phyloP scores from a whole-genome alignment of 2,329 filamentous ascomycete species.

The Penicillium palitans region DNA sequence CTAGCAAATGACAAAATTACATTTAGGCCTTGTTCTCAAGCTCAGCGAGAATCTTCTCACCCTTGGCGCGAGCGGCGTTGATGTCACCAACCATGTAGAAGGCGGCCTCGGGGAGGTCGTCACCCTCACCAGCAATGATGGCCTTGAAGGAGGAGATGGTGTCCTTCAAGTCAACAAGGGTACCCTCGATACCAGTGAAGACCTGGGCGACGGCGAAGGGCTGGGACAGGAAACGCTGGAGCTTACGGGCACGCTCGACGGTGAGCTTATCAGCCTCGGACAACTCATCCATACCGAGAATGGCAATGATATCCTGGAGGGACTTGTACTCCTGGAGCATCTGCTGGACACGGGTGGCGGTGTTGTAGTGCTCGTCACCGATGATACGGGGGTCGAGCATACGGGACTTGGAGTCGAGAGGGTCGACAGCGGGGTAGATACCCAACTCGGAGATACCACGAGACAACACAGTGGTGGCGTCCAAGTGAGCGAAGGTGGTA shows the following conservation, averaged over 20 bases:
- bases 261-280: constrained; percentile 99
- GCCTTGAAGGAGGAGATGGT: constrained; percentile 97
- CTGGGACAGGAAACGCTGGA: constrained; percentile 99
- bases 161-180: constrained; percentile 97
- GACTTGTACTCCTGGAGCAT: constrained; percentile 99
- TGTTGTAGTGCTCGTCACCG: constrained; percentile 96
- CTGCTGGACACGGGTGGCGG: constrained; percentile 92
- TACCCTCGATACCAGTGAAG: constrained; percentile 82
- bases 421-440: constrained; percentile 99
- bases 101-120: constrained; percentile 87
- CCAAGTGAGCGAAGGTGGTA: constrained; percentile 99
- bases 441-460: constrained; percentile 99
- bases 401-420: constrained; percentile 98
- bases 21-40: constrained; percentile 64
- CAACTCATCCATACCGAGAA: constrained; percentile 99
- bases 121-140: constrained; percentile 91
- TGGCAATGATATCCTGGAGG: constrained; percentile 99
- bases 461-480: constrained; percentile 99
- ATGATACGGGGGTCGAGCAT: constrained; percentile 99
- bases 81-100: constrained; percentile 99
- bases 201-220: constrained; percentile 87
- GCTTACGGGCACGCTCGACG: constrained; percentile 99
- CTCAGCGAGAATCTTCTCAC: constrained; percentile 99
- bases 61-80: constrained; percentile 88
- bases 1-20: constrained; percentile 44